Percentiles rank a stretch among this genome's conserved stretches.
Evolutionary conservation across 306 rosid genomes (phyloP).

Genomic region (peach (Prunus persica)): Prunus_persica_NCBIv2 NC_034009.1:40207501-40208000

Average conservation of each 20-base stretch:
- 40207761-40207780: constrained; percentile 9
- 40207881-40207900: constrained; percentile 29
- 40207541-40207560: not conserved
- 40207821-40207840: constrained; percentile 33
- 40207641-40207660: constrained; percentile 38
- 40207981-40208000: not conserved
- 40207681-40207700: constrained; percentile 40
- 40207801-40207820: constrained; percentile 10
- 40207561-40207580: not conserved
- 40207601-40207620: not conserved
- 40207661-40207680: constrained; percentile 47
- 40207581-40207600: not conserved
- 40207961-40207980: not conserved
- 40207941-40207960: constrained; percentile 16
- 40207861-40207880: constrained; percentile 12
- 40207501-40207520: too few relatives aligned
- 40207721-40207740: constrained; percentile 24
- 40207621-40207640: constrained; percentile 30
- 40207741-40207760: constrained; percentile 39
- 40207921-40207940: constrained; percentile 45
- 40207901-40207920: constrained; percentile 30
- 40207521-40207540: not conserved
- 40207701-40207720: constrained; percentile 20
- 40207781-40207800: not conserved
- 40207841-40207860: constrained; percentile 37